phyloP scores from a whole-genome alignment of 495 filamentous ascomycete genomes.

The Letharia columbiana region DNA sequence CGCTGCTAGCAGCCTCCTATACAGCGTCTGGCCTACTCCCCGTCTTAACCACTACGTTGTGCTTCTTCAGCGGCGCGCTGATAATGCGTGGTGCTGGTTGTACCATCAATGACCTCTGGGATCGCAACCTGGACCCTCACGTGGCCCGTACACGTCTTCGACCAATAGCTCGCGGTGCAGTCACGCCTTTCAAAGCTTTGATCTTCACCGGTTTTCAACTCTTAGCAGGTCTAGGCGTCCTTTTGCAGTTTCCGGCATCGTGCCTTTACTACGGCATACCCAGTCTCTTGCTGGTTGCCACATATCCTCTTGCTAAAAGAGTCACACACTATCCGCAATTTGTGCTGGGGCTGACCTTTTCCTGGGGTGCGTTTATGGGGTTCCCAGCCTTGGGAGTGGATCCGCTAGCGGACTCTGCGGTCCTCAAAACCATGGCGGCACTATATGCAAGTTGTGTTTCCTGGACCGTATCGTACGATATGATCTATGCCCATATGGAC shows the following conservation, averaged over 20 bases:
- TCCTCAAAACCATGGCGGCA: conserved; percentile 57
- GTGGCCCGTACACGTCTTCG: conserved; percentile 81
- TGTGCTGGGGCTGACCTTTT: conserved; percentile 87
- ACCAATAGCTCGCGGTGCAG: conserved; percentile 78
- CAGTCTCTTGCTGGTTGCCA: conserved; percentile 67
- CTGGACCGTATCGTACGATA: conserved; percentile 95
- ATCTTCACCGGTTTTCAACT: conserved; percentile 78
- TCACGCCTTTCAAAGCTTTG: conserved; percentile 65
- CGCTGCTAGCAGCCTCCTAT: conserved; percentile 54
- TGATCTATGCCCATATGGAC: conserved; percentile 99
- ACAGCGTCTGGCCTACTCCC: conserved; percentile 44
- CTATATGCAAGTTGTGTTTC: conserved; percentile 81
- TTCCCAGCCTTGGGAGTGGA: conserved; percentile 88
- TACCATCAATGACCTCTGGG: conserved; percentile 96
- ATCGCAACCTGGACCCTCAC: conserved; percentile 82
- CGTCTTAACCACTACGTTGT: conserved; percentile 53
- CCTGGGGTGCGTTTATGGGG: conserved; percentile 95
- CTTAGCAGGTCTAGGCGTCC: conserved; percentile 67
- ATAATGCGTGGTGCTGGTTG: conserved; percentile 98
- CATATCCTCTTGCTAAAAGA: conserved; percentile 87
- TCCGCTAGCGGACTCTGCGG: conserved; percentile 54
- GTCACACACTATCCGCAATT: conserved; percentile 92
- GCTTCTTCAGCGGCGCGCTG: conserved; percentile 82
- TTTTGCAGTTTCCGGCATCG: conserved; percentile 76
- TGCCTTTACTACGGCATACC: conserved; percentile 87